Percentiles rank a stretch among this genome's conserved stretches.
Evolutionary conservation across 192 early-diverging fungal genomes (phyloP).

Genomic region (Mortierella claussenii): DNA sequence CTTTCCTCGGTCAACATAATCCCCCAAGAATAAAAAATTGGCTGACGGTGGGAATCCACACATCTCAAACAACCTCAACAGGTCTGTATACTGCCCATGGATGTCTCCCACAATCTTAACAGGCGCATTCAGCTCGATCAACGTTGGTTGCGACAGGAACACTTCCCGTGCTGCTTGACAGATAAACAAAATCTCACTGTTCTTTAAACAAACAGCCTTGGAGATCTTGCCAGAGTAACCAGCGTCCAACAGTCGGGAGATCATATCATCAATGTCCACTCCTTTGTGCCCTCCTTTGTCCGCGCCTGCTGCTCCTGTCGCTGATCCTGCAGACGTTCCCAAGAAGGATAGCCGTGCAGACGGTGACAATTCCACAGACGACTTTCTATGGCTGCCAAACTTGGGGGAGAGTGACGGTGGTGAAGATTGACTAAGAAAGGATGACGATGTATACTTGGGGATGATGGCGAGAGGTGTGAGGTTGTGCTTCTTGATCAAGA

Average conservation of each 20-base stretch:
- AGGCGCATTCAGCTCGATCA: slow-evolving; percentile 80
- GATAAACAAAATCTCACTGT: slow-evolving; percentile 84
- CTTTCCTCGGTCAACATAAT: slow-evolving; percentile 98
- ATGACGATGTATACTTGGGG: neutral
- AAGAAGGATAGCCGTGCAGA: slow-evolving; percentile 31
- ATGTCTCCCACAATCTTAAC: slow-evolving; percentile 91
- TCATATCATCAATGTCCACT: slow-evolving; percentile 85
- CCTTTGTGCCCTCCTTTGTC: slow-evolving; percentile 13
- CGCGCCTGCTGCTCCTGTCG: neutral
- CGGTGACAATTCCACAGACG: slow-evolving; percentile 26
- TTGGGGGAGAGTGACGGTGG: slow-evolving; percentile 25
- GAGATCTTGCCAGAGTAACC: slow-evolving; percentile 78
- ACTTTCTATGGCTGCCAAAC: slow-evolving; percentile 8
- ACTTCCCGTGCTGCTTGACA: slow-evolving; percentile 89
- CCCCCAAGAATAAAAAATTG: slow-evolving; percentile 94
- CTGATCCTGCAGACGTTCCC: slow-evolving; percentile 1
- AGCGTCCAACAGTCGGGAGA: slow-evolving; percentile 84
- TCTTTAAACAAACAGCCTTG: slow-evolving; percentile 85
- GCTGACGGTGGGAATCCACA: slow-evolving; percentile 91
- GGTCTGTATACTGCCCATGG: slow-evolving; percentile 95
- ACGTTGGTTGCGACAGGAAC: slow-evolving; percentile 86
- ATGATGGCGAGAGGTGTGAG: slow-evolving; percentile 27
- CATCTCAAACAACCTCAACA: slow-evolving; percentile 92
- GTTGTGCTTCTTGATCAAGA: slow-evolving; percentile 34
- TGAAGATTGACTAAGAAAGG: neutral